Evolutionary conservation across 768 basidiomycete species (phyloP), one percentile per base, ranked within the genome.

Genomic region (Lentinula guzmanii): DNA sequence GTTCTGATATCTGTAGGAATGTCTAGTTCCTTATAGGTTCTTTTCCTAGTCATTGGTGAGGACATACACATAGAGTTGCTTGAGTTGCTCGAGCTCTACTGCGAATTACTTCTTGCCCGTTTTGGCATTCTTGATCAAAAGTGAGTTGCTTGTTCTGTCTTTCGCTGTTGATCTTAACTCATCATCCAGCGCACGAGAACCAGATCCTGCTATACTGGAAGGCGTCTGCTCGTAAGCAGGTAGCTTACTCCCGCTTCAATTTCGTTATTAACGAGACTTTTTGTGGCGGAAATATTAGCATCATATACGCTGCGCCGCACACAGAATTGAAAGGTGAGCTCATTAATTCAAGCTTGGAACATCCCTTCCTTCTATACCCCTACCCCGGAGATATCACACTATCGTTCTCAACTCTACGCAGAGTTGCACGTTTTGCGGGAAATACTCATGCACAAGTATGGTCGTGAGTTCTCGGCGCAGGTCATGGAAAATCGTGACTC

Each of bases 361-460:
- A 5, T 43, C 15, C n/a, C 5, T n/a, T n/a, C 9, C 46, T 18
- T 48, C 46, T 4, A 24, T 48, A 8, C 2, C 46, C 42, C 42
- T 43, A n/a, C 42, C 13, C 15, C 42, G 42, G 3, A 43, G 4
- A 46, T 52, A 54, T 33, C 18, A 3, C 16, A 21, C 45, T 33
- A 33, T 13, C 51, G 2, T 11, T 10, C 24, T 16, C 15, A 15
- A 21, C 33, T 52, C 18, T 6, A 18, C 24, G 7, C 61, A 94
- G 95, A 98, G 70, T 82, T 99, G 42, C 92, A 97, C 65, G 77
- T 93, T 41, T 74, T 98, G 56, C 87, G 97, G 59, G 95, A 98
- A 71, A 84, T 98, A 71, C 82, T 99, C 61, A 91, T 95, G 90
- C 91, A 95, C 71, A 97, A 97, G 75, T 97, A 87, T 70, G 95